Evolutionary conservation across 1,284 basidiomycete genomes (phyloP).

Genomic region (Lignosus rhinocerotis): DNA sequence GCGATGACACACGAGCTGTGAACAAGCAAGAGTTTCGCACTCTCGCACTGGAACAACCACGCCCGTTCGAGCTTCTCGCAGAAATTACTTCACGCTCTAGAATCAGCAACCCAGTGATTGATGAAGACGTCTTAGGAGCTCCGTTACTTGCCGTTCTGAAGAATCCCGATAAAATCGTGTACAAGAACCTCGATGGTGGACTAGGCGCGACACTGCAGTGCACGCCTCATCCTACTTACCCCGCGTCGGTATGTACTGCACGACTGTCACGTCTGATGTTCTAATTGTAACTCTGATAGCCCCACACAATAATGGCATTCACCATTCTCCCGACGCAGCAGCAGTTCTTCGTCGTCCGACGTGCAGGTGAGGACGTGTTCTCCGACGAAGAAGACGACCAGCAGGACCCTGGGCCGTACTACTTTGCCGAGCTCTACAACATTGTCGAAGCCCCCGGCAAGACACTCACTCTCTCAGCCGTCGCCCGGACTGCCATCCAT

Average conservation of each 20-base stretch:
- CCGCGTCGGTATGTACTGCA: constrained; percentile 1
- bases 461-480: constrained; percentile 21
- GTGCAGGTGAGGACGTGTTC: constrained; percentile 17
- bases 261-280: constrained; percentile 3
- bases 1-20: constrained; percentile 39
- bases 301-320: constrained; percentile 50
- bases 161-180: constrained; percentile 43
- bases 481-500: constrained; percentile 8
- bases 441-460: constrained; percentile 8
- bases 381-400: constrained; percentile 3
- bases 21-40: constrained; percentile 41
- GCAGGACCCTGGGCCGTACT: constrained; percentile 1
- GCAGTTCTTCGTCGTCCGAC: constrained; percentile 58
- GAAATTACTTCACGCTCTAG: constrained; percentile 41
- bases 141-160: constrained; percentile 49
- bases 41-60: constrained; percentile 36
- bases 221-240: constrained; percentile 4
- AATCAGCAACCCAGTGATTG: constrained; percentile 45
- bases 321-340: constrained; percentile 54
- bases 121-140: constrained; percentile 40
- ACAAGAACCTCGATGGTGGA: constrained; percentile 44
- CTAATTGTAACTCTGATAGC: constrained; percentile 26
- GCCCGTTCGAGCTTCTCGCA: constrained; percentile 45
- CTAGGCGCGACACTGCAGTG: constrained; percentile 30
- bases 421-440: constrained; percentile 26